A percentile compares a stretch with the other conserved stretches of the same genome.
phyloP scores from a whole-genome alignment of 192 early-diverging fungal genomes.

The Endogone sp. region DNA sequence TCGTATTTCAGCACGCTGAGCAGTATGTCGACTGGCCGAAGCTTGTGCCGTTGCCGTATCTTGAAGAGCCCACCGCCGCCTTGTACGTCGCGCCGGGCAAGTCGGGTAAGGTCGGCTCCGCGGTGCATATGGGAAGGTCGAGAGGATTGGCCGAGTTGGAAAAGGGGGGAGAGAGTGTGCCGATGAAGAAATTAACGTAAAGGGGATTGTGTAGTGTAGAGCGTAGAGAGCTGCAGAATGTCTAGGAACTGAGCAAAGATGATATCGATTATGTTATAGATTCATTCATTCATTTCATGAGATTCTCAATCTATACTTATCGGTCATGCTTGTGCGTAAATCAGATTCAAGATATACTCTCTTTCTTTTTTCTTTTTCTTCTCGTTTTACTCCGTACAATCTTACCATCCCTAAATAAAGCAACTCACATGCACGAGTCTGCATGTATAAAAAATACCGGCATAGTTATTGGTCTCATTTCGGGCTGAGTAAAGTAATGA shows the following conservation, averaged over 20 bases:
- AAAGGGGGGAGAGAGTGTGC: neutral
- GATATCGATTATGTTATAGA: neutral
- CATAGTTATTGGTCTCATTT: too few relatives aligned
- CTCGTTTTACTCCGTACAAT: too few relatives aligned
- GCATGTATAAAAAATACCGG: too few relatives aligned
- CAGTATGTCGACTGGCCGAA: constrained; percentile 50
- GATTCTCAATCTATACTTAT: neutral
- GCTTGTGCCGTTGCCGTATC: constrained; percentile 28
- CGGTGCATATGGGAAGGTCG: neutral
- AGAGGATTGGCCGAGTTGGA: neutral
- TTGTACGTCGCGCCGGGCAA: neutral
- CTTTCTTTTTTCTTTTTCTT: too few relatives aligned
- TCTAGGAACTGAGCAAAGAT: too few relatives aligned
- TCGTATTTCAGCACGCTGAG: constrained; percentile 38
- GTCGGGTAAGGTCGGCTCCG: neutral
- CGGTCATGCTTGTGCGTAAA: neutral
- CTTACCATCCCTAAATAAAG: too few relatives aligned
- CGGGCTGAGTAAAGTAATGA: too few relatives aligned
- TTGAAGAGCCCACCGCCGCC: neutral
- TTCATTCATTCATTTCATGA: neutral
- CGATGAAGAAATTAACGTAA: neutral
- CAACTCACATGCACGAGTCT: too few relatives aligned
- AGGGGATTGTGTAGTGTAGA: neutral
- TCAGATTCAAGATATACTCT: too few relatives aligned
- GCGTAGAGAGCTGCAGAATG: neutral